These are phyloP conservation scores for Penicillium tannophilum DNA, from an alignment of 495 filamentous ascomycete species.

Conservation along the genomic window DNA sequence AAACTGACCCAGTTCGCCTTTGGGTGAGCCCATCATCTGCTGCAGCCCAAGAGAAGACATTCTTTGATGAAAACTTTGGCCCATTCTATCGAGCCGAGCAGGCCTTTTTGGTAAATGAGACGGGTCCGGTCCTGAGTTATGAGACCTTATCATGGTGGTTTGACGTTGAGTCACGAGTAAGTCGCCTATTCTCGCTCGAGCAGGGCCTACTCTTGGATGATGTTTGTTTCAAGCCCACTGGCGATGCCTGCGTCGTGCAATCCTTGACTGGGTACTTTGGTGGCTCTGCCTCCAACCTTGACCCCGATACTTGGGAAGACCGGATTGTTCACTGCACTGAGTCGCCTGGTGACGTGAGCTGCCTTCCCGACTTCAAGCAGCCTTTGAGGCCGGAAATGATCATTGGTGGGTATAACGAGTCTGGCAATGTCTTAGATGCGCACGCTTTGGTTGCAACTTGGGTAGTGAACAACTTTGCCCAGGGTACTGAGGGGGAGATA, in stretches of 20 bases:
- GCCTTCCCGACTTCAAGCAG: slow-evolving; percentile 83
- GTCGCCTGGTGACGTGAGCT: slow-evolving; percentile 68
- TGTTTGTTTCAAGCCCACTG: slow-evolving; percentile 92
- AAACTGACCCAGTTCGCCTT: slow-evolving; percentile 84
- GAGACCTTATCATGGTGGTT: slow-evolving; percentile 94
- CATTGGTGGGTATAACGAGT: slow-evolving; percentile 72
- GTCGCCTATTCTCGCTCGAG: slow-evolving; percentile 64
- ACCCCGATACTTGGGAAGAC: slow-evolving; percentile 66
- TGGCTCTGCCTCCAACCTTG: slow-evolving; percentile 62
- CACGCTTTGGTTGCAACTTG: slow-evolving; percentile 85
- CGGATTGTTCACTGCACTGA: slow-evolving; percentile 69
- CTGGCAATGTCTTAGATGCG: slow-evolving; percentile 69
- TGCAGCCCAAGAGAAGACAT: slow-evolving; percentile 89
- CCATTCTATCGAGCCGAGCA: slow-evolving; percentile 96
- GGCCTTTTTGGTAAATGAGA: slow-evolving; percentile 86
- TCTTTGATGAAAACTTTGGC: slow-evolving; percentile 94
- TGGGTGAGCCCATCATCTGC: slow-evolving; percentile 94
- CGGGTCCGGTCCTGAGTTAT: slow-evolving; percentile 79
- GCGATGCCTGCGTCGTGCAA: slow-evolving; percentile 88
- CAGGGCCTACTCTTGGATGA: slow-evolving; percentile 70
- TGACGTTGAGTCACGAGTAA: slow-evolving; percentile 77
- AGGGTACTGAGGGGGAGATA: slow-evolving; percentile 66
- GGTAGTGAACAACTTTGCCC: slow-evolving; percentile 89
- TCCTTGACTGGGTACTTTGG: slow-evolving; percentile 85
- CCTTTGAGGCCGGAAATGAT: slow-evolving; percentile 84